phyloP scores from a whole-genome alignment of 805 yeast genomes.

The Clavispora vitiphila region DNA sequence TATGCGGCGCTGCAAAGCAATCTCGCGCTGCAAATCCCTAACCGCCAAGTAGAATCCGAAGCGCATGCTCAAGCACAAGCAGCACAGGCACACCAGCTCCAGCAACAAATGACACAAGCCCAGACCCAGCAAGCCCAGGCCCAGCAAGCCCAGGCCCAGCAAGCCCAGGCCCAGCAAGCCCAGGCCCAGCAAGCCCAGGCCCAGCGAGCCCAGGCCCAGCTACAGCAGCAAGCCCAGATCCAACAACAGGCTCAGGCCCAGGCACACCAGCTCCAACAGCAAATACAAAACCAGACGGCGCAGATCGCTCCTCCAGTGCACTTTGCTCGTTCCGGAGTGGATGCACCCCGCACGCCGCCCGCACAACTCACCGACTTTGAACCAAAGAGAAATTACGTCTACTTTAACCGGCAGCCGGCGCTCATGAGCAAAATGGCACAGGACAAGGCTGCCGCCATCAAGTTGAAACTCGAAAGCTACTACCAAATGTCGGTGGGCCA shows the following conservation, averaged over 20 bases:
- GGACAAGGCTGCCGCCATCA: constrained; percentile 80
- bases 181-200: neutral
- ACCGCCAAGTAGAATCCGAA: neutral
- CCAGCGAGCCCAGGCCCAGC: neutral
- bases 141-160: neutral
- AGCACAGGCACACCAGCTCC: neutral
- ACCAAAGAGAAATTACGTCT: constrained; percentile 31
- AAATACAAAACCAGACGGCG: neutral
- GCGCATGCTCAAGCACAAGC: neutral
- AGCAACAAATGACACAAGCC: neutral
- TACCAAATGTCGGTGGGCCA: constrained; percentile 82
- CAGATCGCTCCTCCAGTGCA: neutral
- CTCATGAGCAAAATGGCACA: constrained; percentile 66
- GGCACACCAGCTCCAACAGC: neutral
- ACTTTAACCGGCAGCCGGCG: constrained; percentile 81
- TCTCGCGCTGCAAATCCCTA: neutral
- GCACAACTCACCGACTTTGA: constrained; percentile 3
- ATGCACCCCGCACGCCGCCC: constrained; percentile 10
- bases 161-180: neutral
- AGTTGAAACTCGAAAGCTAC: constrained; percentile 75
- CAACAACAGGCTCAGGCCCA: neutral
- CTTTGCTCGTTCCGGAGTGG: neutral
- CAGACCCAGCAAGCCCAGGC: neutral
- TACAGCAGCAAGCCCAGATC: neutral
- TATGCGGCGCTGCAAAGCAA: neutral